Conservation (phyloP, 73 alveolate species). For the Tetrahymena borealis region DNA sequence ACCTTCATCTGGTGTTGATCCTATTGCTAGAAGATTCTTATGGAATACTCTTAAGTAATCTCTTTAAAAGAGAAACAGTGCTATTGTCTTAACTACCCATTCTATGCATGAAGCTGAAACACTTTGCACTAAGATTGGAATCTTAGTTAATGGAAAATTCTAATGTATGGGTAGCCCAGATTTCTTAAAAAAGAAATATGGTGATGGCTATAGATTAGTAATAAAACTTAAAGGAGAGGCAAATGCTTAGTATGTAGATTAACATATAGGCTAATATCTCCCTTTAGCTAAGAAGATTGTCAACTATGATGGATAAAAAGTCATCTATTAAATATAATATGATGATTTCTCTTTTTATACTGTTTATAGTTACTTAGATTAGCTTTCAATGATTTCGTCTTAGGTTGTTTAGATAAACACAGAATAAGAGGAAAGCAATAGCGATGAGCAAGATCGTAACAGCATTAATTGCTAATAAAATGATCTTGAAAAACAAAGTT, state of each 20-base stretch:
- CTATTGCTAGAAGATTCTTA: constrained; percentile 42
- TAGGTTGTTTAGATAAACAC: too few species aligned
- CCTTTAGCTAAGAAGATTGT: constrained; percentile 46
- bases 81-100: constrained; percentile 84
- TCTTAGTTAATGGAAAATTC: constrained; percentile 73
- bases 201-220: constrained; percentile 71
- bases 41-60: constrained; percentile 37
- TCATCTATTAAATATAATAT: constrained; percentile 8
- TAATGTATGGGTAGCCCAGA: constrained; percentile 77
- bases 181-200: constrained; percentile 76
- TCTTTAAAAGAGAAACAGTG: constrained; percentile 22
- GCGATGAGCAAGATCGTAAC: too few species aligned
- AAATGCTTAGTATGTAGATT: constrained; percentile 61
- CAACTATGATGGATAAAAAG: constrained; percentile 59
- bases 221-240: constrained; percentile 62
- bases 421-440: background rate
- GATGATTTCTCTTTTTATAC: background rate
- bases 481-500: background rate
- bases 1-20: constrained; percentile 46
- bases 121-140: constrained; percentile 81
- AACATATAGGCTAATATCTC: constrained; percentile 53
- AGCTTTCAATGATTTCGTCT: background rate
- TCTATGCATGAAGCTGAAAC: constrained; percentile 93
- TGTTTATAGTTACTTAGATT: background rate
- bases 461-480: too few species aligned